Percentiles rank a stretch among this genome's conserved stretches.
Conservation (phyloP, 140 eudicot species). For the Erigeron philadelphicus region DNA sequence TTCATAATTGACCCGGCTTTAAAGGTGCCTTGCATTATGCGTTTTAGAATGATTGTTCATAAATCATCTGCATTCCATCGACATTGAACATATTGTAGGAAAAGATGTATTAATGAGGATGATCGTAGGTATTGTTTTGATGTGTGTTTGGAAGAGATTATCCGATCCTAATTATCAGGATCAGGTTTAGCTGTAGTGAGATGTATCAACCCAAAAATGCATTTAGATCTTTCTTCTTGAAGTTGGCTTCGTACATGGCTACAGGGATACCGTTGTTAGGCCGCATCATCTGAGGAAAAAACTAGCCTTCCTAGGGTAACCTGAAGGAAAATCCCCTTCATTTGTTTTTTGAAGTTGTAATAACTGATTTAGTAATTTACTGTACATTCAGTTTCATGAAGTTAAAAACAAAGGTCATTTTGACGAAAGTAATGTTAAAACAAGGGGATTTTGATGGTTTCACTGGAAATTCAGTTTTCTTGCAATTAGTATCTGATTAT, state of each 20-base stretch:
- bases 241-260: too few relatives aligned
- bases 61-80: background rate
- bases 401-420: too few relatives aligned
- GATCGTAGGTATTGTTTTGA: background rate
- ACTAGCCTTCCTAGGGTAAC: too few relatives aligned
- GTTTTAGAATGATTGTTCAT: background rate
- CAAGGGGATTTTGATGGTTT: background rate
- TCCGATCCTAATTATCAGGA: background rate
- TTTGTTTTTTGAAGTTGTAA: background rate
- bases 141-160: background rate
- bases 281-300: too few relatives aligned
- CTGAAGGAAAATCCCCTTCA: too few relatives aligned
- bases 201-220: background rate
- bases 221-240: background rate
- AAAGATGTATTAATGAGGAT: slow-evolving; percentile 4
- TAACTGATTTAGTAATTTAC: background rate
- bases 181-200: background rate
- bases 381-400: background rate
- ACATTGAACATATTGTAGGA: background rate
- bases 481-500: background rate
- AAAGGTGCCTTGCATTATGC: background rate
- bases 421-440: too few relatives aligned
- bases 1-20: background rate
- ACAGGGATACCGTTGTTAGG: too few relatives aligned
- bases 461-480: background rate